Conservation (phyloP, 2,329 filamentous ascomycete genomes). For the Sporothrix brasiliensis region DNA sequence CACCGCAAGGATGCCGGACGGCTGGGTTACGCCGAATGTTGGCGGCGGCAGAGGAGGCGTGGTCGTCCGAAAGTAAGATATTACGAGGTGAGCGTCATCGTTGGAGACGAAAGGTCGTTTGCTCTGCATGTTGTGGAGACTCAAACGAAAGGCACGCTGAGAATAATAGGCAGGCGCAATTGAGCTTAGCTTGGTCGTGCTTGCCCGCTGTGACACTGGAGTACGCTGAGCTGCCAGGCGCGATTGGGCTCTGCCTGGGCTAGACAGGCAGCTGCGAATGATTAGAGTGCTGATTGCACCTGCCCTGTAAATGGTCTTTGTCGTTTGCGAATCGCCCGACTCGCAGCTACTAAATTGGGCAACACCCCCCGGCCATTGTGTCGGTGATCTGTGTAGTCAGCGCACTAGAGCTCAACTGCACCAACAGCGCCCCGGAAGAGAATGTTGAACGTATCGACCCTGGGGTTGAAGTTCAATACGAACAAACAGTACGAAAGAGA, state of each 20-base stretch:
- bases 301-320: not conserved
- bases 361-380: not conserved
- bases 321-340: not conserved
- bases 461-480: too few relatives aligned
- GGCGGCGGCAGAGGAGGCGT: not conserved
- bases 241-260: too few relatives aligned
- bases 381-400: conserved; percentile 3
- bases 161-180: conserved; percentile 9
- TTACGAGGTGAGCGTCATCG: conserved; percentile 26
- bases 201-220: not conserved
- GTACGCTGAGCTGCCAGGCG: not conserved
- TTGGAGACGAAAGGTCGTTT: conserved; percentile 4
- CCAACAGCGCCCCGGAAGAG: not conserved
- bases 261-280: conserved; percentile 19
- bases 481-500: not conserved
- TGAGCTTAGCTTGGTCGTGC: conserved; percentile 15
- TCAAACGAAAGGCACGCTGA: conserved; percentile 1
- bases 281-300: not conserved
- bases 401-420: conserved; percentile 11
- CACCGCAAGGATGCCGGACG: conserved; percentile 16
- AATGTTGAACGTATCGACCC: too few relatives aligned
- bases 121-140: conserved; percentile 15
- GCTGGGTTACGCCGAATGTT: not conserved
- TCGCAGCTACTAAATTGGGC: conserved; percentile 9
- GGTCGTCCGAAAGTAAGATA: not conserved